These are phyloP conservation scores for Tagetes patula DNA, from an alignment of 129 eudicot genomes.

Conservation along the genomic window DNA sequence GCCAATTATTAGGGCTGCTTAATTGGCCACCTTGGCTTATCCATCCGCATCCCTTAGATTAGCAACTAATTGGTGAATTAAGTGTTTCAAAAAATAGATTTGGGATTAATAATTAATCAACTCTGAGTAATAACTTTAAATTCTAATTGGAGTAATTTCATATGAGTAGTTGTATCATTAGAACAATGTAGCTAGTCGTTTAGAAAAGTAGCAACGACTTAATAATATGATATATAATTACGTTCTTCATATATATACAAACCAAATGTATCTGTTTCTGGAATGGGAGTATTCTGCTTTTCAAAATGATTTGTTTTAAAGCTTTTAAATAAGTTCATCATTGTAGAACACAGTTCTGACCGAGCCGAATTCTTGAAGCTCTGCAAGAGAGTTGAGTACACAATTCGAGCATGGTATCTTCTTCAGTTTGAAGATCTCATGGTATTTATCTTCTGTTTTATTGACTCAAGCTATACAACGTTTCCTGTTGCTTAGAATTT, in stretches of 20 bases:
- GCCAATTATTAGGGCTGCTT: not conserved
- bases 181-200: not conserved
- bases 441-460: constrained; percentile 40
- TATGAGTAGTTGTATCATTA: not conserved
- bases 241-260: not conserved
- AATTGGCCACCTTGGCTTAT: not conserved
- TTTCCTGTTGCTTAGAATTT: not conserved
- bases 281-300: not conserved
- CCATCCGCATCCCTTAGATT: not conserved
- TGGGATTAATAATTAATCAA: not conserved
- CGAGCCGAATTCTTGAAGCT: constrained; percentile 82
- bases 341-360: constrained; percentile 72
- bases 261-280: not conserved
- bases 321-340: constrained; percentile 2
- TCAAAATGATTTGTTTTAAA: constrained; percentile 13
- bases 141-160: not conserved
- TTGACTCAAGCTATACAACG: not conserved
- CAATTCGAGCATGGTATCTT: constrained; percentile 93
- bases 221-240: not conserved
- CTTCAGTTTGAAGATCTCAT: constrained; percentile 94
- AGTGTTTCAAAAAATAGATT: not conserved
- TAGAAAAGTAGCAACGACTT: not conserved
- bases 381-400: constrained; percentile 90
- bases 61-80: not conserved
- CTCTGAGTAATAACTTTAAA: not conserved